Evolutionary conservation across 2,329 filamentous ascomycete species (phyloP).

Genomic region (Beauveria sp.): DNA sequence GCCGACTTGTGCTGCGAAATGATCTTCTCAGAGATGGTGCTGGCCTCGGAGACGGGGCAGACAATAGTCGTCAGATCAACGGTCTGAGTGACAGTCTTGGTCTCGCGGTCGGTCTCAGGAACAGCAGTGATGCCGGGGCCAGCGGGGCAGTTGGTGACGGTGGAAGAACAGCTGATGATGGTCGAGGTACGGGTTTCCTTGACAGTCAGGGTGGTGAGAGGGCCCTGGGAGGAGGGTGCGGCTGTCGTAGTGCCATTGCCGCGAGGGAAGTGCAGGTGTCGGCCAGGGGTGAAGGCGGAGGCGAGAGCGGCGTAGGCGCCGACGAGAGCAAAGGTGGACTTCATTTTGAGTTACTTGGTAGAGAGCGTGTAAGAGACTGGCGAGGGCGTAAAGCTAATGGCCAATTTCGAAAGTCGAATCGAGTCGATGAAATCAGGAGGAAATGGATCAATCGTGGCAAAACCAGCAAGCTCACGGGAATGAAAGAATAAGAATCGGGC

Average conservation of each 20-base stretch:
- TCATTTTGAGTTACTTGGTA: slow-evolving; percentile 35
- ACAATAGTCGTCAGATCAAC: slow-evolving; percentile 33
- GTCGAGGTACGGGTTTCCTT: slow-evolving; percentile 48
- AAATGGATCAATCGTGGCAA: slow-evolving; percentile 11
- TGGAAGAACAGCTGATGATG: slow-evolving; percentile 50
- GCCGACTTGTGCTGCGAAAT: slow-evolving; percentile 25
- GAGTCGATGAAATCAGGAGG: background rate
- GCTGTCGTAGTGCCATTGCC: slow-evolving; percentile 16
- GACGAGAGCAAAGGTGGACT: slow-evolving; percentile 34
- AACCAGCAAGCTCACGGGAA: slow-evolving; percentile 13
- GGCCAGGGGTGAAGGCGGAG: slow-evolving; percentile 25
- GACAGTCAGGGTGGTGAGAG: slow-evolving; percentile 37
- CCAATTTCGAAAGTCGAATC: background rate
- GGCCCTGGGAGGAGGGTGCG: background rate
- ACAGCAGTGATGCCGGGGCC: slow-evolving; percentile 26
- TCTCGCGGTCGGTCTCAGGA: slow-evolving; percentile 27
- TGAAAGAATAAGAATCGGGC: slow-evolving; percentile 5
- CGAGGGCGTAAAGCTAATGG: slow-evolving; percentile 13
- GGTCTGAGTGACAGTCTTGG: slow-evolving; percentile 30
- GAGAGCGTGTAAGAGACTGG: slow-evolving; percentile 16
- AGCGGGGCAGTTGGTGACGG: slow-evolving; percentile 48
- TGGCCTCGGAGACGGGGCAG: slow-evolving; percentile 37
- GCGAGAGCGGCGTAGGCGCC: slow-evolving; percentile 39
- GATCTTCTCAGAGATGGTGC: slow-evolving; percentile 32
- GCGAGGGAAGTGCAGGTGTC: slow-evolving; percentile 11